These are phyloP conservation scores for Lactifluus hygrophoroides DNA, from an alignment of 768 basidiomycete species.

Conservation along the genomic window DNA sequence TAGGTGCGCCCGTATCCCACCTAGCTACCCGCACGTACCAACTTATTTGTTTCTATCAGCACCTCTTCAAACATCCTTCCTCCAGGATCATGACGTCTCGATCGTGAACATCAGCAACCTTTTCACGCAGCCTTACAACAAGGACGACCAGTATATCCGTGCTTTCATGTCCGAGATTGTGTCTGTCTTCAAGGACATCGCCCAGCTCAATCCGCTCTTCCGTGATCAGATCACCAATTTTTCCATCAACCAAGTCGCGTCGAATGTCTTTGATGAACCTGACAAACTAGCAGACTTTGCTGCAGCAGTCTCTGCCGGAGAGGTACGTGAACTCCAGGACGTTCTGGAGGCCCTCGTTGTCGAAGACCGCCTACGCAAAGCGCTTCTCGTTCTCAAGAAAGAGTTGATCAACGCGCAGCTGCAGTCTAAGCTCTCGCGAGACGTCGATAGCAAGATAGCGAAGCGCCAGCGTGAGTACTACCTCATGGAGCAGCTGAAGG, in stretches of 20 bases:
- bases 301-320: constrained; percentile 91
- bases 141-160: constrained; percentile 90
- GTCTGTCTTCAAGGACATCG: constrained; percentile 97
- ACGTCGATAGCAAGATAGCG: constrained; percentile 92
- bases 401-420: constrained; percentile 95
- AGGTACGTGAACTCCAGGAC: constrained; percentile 85
- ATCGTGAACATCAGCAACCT: constrained; percentile 87
- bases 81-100: constrained; percentile 73
- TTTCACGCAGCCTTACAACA: constrained; percentile 70
- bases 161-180: constrained; percentile 97
- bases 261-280: constrained; percentile 94
- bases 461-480: constrained; percentile 94
- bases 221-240: constrained; percentile 97
- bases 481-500: constrained; percentile 93
- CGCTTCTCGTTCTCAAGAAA: constrained; percentile 90
- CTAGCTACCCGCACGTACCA: not conserved
- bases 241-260: constrained; percentile 83
- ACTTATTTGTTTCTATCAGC: constrained; percentile 29
- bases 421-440: constrained; percentile 84
- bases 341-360: constrained; percentile 83
- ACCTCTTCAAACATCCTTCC: constrained; percentile 76
- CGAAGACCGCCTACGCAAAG: constrained; percentile 84
- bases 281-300: constrained; percentile 97
- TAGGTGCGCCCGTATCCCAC: constrained; percentile 1
- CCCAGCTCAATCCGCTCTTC: constrained; percentile 94